A percentile compares a stretch with the other conserved stretches of the same genome.
Evolutionary conservation across 1,284 basidiomycete genomes (phyloP).

Genomic region (Ganoderma resinaceum): DNA sequence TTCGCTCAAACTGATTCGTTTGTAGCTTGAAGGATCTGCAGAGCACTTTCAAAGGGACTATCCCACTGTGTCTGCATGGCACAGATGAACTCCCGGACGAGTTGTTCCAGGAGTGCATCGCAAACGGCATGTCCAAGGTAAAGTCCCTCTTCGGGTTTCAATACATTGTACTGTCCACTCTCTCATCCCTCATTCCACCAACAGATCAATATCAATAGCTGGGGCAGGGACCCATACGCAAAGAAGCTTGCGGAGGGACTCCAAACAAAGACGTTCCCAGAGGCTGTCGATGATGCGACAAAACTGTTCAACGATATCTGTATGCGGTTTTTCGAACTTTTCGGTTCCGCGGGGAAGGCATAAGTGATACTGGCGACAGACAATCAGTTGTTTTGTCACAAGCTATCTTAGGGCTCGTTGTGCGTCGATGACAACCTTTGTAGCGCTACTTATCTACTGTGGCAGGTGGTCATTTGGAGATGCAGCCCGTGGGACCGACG

Average conservation of each 20-base stretch:
- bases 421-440: background rate
- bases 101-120: conserved; percentile 52
- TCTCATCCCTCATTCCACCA: too few species aligned
- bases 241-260: conserved; percentile 44
- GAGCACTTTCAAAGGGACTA: conserved; percentile 43
- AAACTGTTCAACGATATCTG: conserved; percentile 51
- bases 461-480: background rate
- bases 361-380: background rate
- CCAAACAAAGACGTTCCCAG: conserved; percentile 50
- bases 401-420: background rate
- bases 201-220: conserved; percentile 57
- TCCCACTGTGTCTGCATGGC: conserved; percentile 54
- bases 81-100: conserved; percentile 54
- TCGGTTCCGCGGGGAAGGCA: conserved; percentile 52
- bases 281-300: conserved; percentile 53
- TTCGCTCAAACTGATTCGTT: background rate
- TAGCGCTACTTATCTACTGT: background rate
- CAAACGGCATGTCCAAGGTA: conserved; percentile 55
- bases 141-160: background rate
- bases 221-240: conserved; percentile 54
- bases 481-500: background rate
- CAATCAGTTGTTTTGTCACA: background rate
- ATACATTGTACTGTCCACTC: background rate
- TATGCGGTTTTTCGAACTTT: conserved; percentile 50
- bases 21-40: conserved; percentile 47